These are phyloP conservation scores for Cladophialophora psammophila DNA, from an alignment of 2,329 filamentous ascomycete genomes.

Conservation along the genomic window DNA sequence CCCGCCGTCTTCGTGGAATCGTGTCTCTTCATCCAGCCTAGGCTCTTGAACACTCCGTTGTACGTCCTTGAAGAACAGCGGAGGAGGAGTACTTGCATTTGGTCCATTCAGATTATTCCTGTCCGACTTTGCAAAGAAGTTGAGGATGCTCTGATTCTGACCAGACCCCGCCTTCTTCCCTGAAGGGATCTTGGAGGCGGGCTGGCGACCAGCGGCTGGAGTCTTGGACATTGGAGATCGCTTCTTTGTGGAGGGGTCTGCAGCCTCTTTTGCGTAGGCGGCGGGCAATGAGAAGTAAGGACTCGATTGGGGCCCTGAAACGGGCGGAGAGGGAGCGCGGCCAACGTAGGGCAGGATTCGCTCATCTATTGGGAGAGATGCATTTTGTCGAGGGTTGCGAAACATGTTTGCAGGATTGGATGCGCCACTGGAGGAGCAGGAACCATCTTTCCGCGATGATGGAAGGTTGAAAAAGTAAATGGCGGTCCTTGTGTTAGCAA, in stretches of 20 bases:
- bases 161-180: constrained; percentile 37
- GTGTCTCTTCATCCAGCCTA: constrained; percentile 27
- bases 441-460: constrained; percentile 4
- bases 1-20: constrained; percentile 51
- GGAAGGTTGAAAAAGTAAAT: neutral
- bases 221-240: constrained; percentile 27
- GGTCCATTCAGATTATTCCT: constrained; percentile 38
- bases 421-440: constrained; percentile 15
- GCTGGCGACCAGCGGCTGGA: constrained; percentile 30
- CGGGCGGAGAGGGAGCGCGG: constrained; percentile 37
- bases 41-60: constrained; percentile 13
- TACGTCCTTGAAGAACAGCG: constrained; percentile 48
- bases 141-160: constrained; percentile 60
- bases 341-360: constrained; percentile 31
- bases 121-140: constrained; percentile 62
- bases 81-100: constrained; percentile 41
- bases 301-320: constrained; percentile 1
- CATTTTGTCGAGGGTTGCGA: constrained; percentile 38
- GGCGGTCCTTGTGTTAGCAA: neutral
- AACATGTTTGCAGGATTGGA: constrained; percentile 30
- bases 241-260: constrained; percentile 34
- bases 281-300: constrained; percentile 24
- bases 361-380: constrained; percentile 14
- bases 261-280: constrained; percentile 1
- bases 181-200: constrained; percentile 30